phyloP scores from a whole-genome alignment of 2,329 filamentous ascomycete species.

The Sporothrix humicola region DNA sequence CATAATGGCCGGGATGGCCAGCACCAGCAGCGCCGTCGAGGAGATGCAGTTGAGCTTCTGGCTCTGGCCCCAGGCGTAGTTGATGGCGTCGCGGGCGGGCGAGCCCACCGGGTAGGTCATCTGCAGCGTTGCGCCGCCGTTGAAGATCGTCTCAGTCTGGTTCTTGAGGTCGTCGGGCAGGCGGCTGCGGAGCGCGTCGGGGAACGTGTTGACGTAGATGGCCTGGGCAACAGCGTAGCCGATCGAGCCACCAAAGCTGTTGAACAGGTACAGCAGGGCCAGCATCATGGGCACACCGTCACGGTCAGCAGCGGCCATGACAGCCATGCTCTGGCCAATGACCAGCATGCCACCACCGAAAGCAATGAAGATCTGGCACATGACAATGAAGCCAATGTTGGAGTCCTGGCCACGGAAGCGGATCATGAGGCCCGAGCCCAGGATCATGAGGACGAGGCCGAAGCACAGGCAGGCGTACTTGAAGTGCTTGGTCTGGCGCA shows the following conservation, averaged over 20 bases:
- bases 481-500: slow-evolving; percentile 58
- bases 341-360: slow-evolving; percentile 63
- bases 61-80: slow-evolving; percentile 61
- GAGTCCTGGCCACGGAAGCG: slow-evolving; percentile 59
- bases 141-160: slow-evolving; percentile 47
- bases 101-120: slow-evolving; percentile 57
- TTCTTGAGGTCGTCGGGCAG: slow-evolving; percentile 57
- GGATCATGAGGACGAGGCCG: slow-evolving; percentile 58
- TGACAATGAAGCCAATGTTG: slow-evolving; percentile 59
- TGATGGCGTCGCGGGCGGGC: slow-evolving; percentile 58
- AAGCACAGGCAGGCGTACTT: slow-evolving; percentile 51
- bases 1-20: slow-evolving; percentile 36
- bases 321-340: slow-evolving; percentile 63
- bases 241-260: slow-evolving; percentile 64
- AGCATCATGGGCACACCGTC: slow-evolving; percentile 63
- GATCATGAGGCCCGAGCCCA: slow-evolving; percentile 62
- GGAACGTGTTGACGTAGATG: slow-evolving; percentile 65
- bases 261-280: slow-evolving; percentile 63
- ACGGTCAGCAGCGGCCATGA: slow-evolving; percentile 64
- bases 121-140: slow-evolving; percentile 59
- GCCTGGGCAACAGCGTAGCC: slow-evolving; percentile 64
- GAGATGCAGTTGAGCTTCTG: slow-evolving; percentile 57
- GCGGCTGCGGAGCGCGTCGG: slow-evolving; percentile 54
- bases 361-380: slow-evolving; percentile 62
- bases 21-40: slow-evolving; percentile 47